Percentiles rank a stretch among this genome's conserved stretches.
These are phyloP conservation scores for Penstemon davidsonii DNA, from an alignment of 257 asterid genomes.

Conservation along the genomic window DNA sequence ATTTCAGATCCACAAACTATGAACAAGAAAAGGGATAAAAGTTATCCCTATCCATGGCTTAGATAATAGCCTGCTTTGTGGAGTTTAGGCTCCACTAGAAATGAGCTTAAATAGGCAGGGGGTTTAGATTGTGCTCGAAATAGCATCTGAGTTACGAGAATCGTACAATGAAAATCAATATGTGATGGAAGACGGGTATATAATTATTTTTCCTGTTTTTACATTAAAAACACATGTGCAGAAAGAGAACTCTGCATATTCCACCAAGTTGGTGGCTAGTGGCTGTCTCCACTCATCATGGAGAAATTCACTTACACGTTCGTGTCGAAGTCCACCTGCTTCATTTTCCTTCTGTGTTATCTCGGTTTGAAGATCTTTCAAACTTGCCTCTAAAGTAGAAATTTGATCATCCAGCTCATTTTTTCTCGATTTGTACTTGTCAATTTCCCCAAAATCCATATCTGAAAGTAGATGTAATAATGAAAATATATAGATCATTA, in stretches of 20 bases:
- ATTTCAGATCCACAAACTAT: not conserved
- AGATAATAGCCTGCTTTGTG: not conserved
- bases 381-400: slow-evolving; percentile 26
- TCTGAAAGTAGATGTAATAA: slow-evolving; percentile 39
- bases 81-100: not conserved
- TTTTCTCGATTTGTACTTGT: slow-evolving; percentile 35
- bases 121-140: no score
- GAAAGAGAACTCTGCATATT: no score
- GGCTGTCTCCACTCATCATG: not conserved
- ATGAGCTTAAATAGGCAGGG: no score
- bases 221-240: no score
- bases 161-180: no score
- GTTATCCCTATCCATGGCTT: no score
- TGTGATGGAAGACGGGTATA: no score
- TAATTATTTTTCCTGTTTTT: no score
- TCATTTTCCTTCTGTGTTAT: slow-evolving; percentile 42
- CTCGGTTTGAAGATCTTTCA: slow-evolving; percentile 39
- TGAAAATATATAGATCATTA: slow-evolving; percentile 2
- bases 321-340: slow-evolving; percentile 38
- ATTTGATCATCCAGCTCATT: slow-evolving; percentile 37
- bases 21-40: not conserved
- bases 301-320: slow-evolving; percentile 41
- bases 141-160: no score
- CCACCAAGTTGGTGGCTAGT: no score
- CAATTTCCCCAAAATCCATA: slow-evolving; percentile 52